Conservation (phyloP, 2,329 filamentous ascomycete genomes). For the Xylariales sp. region DNA sequence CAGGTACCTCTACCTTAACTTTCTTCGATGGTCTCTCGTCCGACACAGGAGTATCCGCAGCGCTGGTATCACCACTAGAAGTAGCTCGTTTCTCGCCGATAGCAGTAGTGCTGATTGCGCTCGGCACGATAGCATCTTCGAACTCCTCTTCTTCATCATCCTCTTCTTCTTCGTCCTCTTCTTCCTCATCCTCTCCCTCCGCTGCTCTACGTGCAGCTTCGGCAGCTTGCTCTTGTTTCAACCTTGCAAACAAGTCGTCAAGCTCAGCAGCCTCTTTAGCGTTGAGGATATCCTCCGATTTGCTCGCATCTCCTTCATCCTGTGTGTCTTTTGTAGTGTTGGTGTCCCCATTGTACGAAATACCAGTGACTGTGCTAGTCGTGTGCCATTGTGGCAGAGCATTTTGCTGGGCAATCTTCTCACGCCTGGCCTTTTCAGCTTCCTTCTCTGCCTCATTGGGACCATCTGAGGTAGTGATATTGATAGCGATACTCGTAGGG, state of each 20-base stretch:
- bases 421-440: conserved; percentile 60
- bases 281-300: conserved; percentile 41
- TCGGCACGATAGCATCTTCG: conserved; percentile 23
- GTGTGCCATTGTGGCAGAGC: conserved; percentile 69
- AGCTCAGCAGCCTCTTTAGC: conserved; percentile 54
- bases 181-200: conserved; percentile 40
- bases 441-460: conserved; percentile 63
- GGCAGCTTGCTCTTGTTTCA: conserved; percentile 52
- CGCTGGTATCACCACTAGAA: conserved; percentile 25
- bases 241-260: conserved; percentile 62
- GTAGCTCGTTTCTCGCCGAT: conserved; percentile 21
- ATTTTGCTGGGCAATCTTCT: conserved; percentile 64
- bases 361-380: conserved; percentile 62
- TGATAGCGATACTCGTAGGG: conserved; percentile 65
- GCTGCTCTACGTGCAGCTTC: conserved; percentile 48
- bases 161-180: conserved; percentile 27
- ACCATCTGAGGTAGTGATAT: conserved; percentile 62
- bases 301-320: conserved; percentile 27
- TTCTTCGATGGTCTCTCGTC: conserved; percentile 46
- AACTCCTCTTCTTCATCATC: conserved; percentile 27
- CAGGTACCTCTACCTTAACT: conserved; percentile 43
- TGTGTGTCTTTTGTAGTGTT: conserved; percentile 26
- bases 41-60: conserved; percentile 24
- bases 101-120: conserved; percentile 14
- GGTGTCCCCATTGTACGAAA: conserved; percentile 41